phyloP scores from a whole-genome alignment of 257 asterid genomes.

The Scutellaria minor region DNA sequence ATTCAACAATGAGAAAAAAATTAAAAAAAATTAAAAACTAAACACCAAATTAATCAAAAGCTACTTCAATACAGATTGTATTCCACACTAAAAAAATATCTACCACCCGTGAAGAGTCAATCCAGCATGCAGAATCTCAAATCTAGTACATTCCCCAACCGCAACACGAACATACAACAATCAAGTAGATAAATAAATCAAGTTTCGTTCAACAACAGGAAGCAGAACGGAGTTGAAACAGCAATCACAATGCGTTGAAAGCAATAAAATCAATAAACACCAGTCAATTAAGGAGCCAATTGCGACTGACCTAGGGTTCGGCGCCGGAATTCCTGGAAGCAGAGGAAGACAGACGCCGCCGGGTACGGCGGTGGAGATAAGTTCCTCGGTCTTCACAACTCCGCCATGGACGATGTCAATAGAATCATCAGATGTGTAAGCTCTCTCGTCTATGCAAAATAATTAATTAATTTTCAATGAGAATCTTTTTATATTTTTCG shows the following conservation, averaged over 20 bases:
- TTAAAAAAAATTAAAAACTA: not conserved
- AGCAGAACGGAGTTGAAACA: slow-evolving; percentile 5
- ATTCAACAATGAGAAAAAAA: not conserved
- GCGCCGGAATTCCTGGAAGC: slow-evolving; percentile 31
- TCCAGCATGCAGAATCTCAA: slow-evolving; percentile 19
- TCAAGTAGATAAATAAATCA: not conserved
- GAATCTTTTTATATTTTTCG: slow-evolving; percentile 4
- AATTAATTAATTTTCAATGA: not conserved
- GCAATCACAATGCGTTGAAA: not conserved
- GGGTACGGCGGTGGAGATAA: slow-evolving; percentile 32
- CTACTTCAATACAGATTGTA: slow-evolving; percentile 13
- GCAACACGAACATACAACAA: not conserved
- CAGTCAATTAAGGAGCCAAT: slow-evolving; percentile 6
- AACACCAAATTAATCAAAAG: slow-evolving; percentile 16
- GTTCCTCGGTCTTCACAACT: slow-evolving; percentile 40
- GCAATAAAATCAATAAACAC: slow-evolving; percentile 5
- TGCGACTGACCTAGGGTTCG: slow-evolving; percentile 58
- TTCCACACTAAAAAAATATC: slow-evolving; percentile 26
- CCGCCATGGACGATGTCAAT: slow-evolving; percentile 51
- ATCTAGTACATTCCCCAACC: not conserved
- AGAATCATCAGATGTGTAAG: slow-evolving; percentile 35
- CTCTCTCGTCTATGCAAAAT: not conserved
- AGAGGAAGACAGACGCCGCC: slow-evolving; percentile 29
- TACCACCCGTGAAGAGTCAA: not conserved
- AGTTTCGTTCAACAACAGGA: not conserved